These are phyloP conservation scores for Blastomyces gilchristii DNA, from an alignment of 2,329 filamentous ascomycete species.

Conservation along the genomic window DNA sequence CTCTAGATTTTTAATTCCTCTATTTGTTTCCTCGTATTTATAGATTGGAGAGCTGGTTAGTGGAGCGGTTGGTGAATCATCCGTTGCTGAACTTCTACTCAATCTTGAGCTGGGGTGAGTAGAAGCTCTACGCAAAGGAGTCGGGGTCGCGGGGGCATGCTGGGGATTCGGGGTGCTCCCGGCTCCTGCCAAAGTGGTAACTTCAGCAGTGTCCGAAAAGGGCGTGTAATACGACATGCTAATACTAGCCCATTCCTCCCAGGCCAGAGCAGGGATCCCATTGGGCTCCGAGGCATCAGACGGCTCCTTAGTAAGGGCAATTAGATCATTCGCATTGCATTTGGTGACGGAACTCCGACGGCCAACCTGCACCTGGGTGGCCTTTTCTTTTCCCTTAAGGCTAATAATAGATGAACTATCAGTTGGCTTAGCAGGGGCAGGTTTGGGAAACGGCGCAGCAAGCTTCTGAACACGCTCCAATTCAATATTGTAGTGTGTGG, in stretches of 20 bases:
- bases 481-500: conserved; percentile 68
- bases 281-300: conserved; percentile 23
- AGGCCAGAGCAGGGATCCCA: conserved; percentile 35
- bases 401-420: conserved; percentile 41
- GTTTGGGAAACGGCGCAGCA: conserved; percentile 71
- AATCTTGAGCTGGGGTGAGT: conserved; percentile 42
- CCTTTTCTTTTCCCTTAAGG: conserved; percentile 67
- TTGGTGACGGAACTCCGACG: conserved; percentile 35
- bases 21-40: conserved; percentile 29
- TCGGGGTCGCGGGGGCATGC: conserved; percentile 54
- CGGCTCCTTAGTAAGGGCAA: conserved; percentile 49
- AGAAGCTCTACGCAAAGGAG: conserved; percentile 61
- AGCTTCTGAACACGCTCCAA: conserved; percentile 74
- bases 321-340: conserved; percentile 74
- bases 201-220: conserved; percentile 23
- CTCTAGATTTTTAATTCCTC: conserved; percentile 50
- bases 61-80: conserved; percentile 42
- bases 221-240: conserved; percentile 66
- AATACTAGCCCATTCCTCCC: conserved; percentile 72
- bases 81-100: conserved; percentile 35
- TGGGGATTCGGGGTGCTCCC: conserved; percentile 30
- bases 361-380: conserved; percentile 27
- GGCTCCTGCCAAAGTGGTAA: conserved; percentile 33
- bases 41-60: conserved; percentile 30
- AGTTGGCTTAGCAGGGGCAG: conserved; percentile 39